Percentiles rank a stretch among this genome's conserved stretches.
Conservation (phyloP, 2,329 filamentous ascomycete genomes). For the Colletotrichum cordylinicola region DNA sequence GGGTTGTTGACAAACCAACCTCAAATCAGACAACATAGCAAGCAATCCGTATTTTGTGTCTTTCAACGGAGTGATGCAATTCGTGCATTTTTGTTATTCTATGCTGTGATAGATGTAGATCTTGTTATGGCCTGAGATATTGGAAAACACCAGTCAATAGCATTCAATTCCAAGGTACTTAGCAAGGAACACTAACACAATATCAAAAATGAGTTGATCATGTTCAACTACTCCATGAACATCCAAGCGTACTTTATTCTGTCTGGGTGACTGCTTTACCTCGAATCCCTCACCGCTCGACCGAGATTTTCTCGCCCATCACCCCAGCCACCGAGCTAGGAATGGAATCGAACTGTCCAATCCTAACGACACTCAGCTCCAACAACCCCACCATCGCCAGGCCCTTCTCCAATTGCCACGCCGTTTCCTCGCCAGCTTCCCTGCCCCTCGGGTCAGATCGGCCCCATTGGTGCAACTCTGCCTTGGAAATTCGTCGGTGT, state of each 20-base stretch:
- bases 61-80: not conserved
- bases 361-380: not conserved
- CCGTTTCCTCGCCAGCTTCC: not conserved
- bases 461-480: slow-evolving; percentile 8
- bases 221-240: fast-evolving
- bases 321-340: not conserved
- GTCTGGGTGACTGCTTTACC: not conserved
- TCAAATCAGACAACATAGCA: not conserved
- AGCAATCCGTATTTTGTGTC: not conserved
- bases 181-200: too few relatives aligned
- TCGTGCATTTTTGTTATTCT: fast-evolving
- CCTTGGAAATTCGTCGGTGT: not conserved
- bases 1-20: not conserved
- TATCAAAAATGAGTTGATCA: not conserved
- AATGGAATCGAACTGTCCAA: not conserved
- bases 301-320: not conserved
- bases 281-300: not conserved
- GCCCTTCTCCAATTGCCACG: not conserved
- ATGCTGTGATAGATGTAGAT: not conserved
- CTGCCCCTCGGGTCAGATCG: not conserved
- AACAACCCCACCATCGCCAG: not conserved
- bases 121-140: fast-evolving
- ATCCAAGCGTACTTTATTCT: not conserved
- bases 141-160: too few relatives aligned
- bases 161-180: too few relatives aligned